Percentiles rank a stretch among this genome's conserved stretches.
Conservation (phyloP, 345 rosid genomes). For the Dovyalis caffra region DNA sequence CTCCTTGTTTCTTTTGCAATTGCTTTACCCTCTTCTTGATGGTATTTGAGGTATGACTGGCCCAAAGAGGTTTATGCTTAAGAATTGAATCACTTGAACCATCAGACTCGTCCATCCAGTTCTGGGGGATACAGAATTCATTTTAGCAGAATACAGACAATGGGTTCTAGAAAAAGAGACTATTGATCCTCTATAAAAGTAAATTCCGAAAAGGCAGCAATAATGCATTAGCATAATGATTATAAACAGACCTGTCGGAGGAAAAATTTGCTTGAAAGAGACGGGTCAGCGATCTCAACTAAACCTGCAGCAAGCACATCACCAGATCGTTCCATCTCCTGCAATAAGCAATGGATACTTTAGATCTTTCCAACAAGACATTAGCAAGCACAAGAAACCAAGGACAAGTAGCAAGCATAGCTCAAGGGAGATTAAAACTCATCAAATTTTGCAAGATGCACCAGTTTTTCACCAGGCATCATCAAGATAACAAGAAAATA, state of each 20-base stretch:
- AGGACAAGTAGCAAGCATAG: neutral
- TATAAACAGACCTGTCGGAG: conserved; percentile 75
- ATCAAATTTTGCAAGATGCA: neutral
- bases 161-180: neutral
- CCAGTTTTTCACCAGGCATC: neutral
- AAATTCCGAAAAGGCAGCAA: neutral
- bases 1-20: conserved; percentile 60
- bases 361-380: neutral
- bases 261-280: conserved; percentile 84
- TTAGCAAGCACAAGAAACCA: conserved; percentile 1
- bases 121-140: conserved; percentile 44
- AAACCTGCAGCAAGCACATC: conserved; percentile 99
- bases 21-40: conserved; percentile 46
- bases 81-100: conserved; percentile 73
- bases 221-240: conserved; percentile 8
- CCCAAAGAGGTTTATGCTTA: conserved; percentile 97
- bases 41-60: conserved; percentile 49
- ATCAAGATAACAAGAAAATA: neutral
- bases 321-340: conserved; percentile 98
- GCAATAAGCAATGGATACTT: conserved; percentile 23
- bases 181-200: neutral
- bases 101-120: conserved; percentile 79
- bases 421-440: neutral
- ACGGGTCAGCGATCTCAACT: conserved; percentile 92
- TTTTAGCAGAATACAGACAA: conserved; percentile 17